Conservation (phyloP, 1,284 basidiomycete genomes). For the Microbotryum scabiosae region DNA sequence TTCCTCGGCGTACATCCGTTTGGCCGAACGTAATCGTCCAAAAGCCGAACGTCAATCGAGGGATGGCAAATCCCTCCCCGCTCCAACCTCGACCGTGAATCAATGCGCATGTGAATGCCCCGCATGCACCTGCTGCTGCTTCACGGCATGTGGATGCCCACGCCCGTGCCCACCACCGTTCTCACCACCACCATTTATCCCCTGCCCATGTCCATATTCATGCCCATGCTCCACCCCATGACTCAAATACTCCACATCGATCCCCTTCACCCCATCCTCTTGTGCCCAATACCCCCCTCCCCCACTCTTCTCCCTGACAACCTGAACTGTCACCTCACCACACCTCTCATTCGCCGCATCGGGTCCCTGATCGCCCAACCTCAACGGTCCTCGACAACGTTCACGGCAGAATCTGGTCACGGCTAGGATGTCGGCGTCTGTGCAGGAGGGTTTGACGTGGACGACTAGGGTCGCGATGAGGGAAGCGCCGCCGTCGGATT, state of each 20-base stretch:
- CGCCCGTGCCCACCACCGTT: too few species aligned
- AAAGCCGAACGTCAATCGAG: too few species aligned
- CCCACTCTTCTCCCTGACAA: conserved; percentile 12
- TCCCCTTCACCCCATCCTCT: not conserved
- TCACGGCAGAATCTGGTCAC: conserved; percentile 66
- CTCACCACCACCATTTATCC: too few species aligned
- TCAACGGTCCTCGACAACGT: conserved; percentile 34
- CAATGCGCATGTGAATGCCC: conserved; percentile 7
- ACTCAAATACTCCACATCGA: conserved; percentile 2
- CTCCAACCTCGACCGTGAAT: not conserved
- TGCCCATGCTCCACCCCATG: conserved; percentile 12
- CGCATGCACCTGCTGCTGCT: too few species aligned
- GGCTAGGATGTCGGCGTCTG: conserved; percentile 62
- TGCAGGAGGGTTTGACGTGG: conserved; percentile 59
- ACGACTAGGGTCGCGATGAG: conserved; percentile 68
- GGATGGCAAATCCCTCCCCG: too few species aligned
- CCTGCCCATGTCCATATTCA: not conserved
- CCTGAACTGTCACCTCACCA: conserved; percentile 25
- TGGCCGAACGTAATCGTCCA: too few species aligned
- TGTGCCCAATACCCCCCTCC: not conserved
- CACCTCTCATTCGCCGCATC: not conserved
- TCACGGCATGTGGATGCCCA: too few species aligned
- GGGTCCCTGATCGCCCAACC: conserved; percentile 3
- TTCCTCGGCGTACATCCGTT: too few species aligned
- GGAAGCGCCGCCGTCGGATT: conserved; percentile 8